phyloP scores from a whole-genome alignment of 345 rosid genomes.

The Microthlaspi erraticum region DNA sequence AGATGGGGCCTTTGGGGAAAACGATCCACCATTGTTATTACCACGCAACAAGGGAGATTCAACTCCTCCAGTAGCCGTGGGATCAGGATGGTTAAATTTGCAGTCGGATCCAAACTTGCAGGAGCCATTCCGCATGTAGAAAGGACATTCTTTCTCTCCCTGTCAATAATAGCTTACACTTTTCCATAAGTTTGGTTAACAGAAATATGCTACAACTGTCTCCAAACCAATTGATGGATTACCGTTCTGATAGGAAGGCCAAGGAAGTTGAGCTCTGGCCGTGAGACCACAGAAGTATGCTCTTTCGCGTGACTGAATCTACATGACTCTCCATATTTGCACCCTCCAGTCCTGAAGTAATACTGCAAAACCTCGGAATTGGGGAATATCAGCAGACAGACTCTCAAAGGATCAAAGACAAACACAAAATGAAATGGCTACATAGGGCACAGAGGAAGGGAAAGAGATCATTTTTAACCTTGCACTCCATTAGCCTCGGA shows the following conservation, averaged over 20 bases:
- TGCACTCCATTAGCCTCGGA: constrained; percentile 77
- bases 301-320: constrained; percentile 77
- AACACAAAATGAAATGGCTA: not conserved
- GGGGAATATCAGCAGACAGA: constrained; percentile 22
- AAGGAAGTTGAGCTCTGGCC: constrained; percentile 77
- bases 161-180: constrained; percentile 45
- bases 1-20: constrained; percentile 57
- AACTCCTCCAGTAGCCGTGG: constrained; percentile 59
- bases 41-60: constrained; percentile 60
- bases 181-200: constrained; percentile 20
- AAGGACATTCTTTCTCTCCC: constrained; percentile 94
- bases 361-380: constrained; percentile 63
- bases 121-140: constrained; percentile 96
- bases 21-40: constrained; percentile 58
- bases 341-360: constrained; percentile 94
- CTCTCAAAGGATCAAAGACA: not conserved
- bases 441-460: not conserved
- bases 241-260: constrained; percentile 94
- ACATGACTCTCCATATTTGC: constrained; percentile 92
- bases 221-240: constrained; percentile 21
- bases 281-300: constrained; percentile 47
- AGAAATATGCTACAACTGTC: constrained; percentile 16
- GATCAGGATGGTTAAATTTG: constrained; percentile 97
- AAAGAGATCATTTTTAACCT: constrained; percentile 52
- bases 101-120: constrained; percentile 90